These are phyloP conservation scores for Trypethelium eluteriae DNA, from an alignment of 495 filamentous ascomycete genomes.

Conservation along the genomic window DNA sequence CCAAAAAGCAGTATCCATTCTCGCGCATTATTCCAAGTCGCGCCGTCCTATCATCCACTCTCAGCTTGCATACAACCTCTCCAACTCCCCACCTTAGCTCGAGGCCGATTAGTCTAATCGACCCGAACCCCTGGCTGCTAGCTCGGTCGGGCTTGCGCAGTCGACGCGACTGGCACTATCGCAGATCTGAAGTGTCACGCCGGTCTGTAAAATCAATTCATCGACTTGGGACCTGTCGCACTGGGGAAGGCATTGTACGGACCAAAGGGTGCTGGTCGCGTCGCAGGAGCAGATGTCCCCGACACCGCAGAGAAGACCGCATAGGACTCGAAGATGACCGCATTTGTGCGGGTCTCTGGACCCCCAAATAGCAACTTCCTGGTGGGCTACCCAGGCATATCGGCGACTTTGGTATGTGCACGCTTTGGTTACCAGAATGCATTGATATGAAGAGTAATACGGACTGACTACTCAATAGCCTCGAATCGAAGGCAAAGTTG, in stretches of 20 bases:
- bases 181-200: not conserved
- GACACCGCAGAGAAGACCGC: conserved; percentile 5
- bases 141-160: not conserved
- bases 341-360: conserved; percentile 93
- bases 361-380: conserved; percentile 95
- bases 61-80: not conserved
- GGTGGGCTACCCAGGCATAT: conserved; percentile 96
- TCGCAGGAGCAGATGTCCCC: conserved; percentile 9
- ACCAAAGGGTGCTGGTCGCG: not conserved
- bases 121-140: not conserved
- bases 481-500: conserved; percentile 94
- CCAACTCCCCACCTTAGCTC: not conserved
- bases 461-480: conserved; percentile 42
- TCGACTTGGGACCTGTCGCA: no score
- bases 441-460: not conserved
- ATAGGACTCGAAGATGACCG: conserved; percentile 52
- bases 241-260: no score
- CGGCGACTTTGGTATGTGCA: conserved; percentile 79
- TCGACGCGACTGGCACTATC: not conserved
- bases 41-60: not conserved
- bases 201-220: not conserved
- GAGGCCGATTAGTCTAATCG: not conserved
- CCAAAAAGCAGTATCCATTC: not conserved
- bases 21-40: not conserved
- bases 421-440: not conserved